Evolutionary conservation across 345 rosid species (phyloP).

Genomic region (Aethionema arabicum): DNA sequence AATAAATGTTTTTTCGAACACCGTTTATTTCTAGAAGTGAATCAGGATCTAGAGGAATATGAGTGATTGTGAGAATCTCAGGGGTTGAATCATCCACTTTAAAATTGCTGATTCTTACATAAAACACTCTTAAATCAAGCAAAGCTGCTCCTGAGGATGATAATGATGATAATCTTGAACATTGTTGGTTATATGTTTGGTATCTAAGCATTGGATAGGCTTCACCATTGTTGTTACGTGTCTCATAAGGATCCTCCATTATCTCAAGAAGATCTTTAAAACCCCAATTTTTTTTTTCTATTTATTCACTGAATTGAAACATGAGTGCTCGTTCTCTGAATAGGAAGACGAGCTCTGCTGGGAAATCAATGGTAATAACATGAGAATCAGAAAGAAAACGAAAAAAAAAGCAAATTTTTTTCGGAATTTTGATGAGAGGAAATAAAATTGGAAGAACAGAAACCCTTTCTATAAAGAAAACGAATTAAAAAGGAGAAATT

Average conservation of each 20-base stretch:
- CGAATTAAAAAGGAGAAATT: background rate
- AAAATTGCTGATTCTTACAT: slow-evolving; percentile 75
- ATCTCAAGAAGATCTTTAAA: slow-evolving; percentile 32
- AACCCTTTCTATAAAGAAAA: background rate
- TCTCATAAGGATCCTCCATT: slow-evolving; percentile 56
- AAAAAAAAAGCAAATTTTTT: background rate
- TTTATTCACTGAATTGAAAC: slow-evolving; percentile 22
- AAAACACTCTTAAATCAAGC: slow-evolving; percentile 90
- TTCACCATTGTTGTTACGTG: slow-evolving; percentile 41
- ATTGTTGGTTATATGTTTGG: slow-evolving; percentile 54
- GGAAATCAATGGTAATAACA: slow-evolving; percentile 23
- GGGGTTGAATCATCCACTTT: slow-evolving; percentile 67
- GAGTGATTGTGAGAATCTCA: slow-evolving; percentile 67
- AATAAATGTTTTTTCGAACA: slow-evolving; percentile 49
- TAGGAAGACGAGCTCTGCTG: slow-evolving; percentile 17
- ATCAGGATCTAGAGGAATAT: slow-evolving; percentile 69
- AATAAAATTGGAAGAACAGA: slow-evolving; percentile 39
- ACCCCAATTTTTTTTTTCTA: background rate
- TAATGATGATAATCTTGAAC: slow-evolving; percentile 38
- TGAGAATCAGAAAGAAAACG: slow-evolving; percentile 24
- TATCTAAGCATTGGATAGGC: slow-evolving; percentile 61
- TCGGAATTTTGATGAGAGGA: slow-evolving; percentile 10
- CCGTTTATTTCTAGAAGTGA: slow-evolving; percentile 83
- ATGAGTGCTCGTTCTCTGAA: slow-evolving; percentile 2
- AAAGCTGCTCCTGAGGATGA: slow-evolving; percentile 33